A percentile compares a stretch with the other conserved stretches of the same genome.
These are phyloP conservation scores for Boletus sp. DNA, from an alignment of 768 basidiomycete genomes.

Conservation along the genomic window DNA sequence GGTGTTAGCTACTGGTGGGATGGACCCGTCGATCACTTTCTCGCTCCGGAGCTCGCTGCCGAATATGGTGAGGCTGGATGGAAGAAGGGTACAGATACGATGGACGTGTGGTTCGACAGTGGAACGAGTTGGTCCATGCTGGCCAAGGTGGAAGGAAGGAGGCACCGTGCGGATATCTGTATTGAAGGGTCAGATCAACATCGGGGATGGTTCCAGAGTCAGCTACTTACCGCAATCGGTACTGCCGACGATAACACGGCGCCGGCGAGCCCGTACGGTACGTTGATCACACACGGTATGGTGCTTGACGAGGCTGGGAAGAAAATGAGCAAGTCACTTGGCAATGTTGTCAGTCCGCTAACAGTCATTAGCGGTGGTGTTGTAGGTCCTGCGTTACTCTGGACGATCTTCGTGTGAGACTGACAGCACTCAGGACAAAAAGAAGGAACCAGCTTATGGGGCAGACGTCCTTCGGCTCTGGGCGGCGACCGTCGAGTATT, in stretches of 20 bases:
- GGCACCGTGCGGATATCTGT: slow-evolving; percentile 74
- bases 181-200: slow-evolving; percentile 97
- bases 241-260: slow-evolving; percentile 14
- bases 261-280: slow-evolving; percentile 57
- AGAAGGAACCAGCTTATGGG: slow-evolving; percentile 76
- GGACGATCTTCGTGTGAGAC: neutral
- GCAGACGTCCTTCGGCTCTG: slow-evolving; percentile 85
- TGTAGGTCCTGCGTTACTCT: slow-evolving; percentile 40
- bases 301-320: slow-evolving; percentile 85
- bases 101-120: slow-evolving; percentile 99
- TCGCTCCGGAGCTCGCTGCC: slow-evolving; percentile 55
- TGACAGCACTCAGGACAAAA: slow-evolving; percentile 47
- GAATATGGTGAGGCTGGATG: slow-evolving; percentile 48
- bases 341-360: slow-evolving; percentile 87
- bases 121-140: slow-evolving; percentile 92
- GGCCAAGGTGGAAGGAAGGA: slow-evolving; percentile 35
- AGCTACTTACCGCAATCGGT: slow-evolving; percentile 77
- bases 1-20: slow-evolving; percentile 92
- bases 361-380: slow-evolving; percentile 73
- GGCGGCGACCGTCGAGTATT: slow-evolving; percentile 89
- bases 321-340: slow-evolving; percentile 97
- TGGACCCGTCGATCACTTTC: slow-evolving; percentile 77
- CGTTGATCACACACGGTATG: slow-evolving; percentile 94
- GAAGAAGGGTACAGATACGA: slow-evolving; percentile 87
- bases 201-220: slow-evolving; percentile 98